Evolutionary conservation across 805 yeast species (phyloP).

Genomic region (Cyberlindnera bimundalis): DNA sequence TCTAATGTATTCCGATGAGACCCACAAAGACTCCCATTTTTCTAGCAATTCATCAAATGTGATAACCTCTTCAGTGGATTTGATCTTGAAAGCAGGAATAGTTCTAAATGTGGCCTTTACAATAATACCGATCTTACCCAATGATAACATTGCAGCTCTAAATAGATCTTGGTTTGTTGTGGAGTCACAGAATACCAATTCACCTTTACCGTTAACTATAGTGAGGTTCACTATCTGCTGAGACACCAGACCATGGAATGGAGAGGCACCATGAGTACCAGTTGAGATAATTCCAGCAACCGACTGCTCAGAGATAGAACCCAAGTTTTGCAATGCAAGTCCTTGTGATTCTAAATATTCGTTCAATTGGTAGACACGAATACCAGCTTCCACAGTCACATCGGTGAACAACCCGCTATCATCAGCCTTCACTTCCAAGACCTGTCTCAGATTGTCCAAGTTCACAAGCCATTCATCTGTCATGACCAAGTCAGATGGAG

Average conservation of each 20-base stretch:
- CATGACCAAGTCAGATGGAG: conserved; percentile 90
- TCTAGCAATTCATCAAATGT: conserved; percentile 68
- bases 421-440: conserved; percentile 46
- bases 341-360: conserved; percentile 58
- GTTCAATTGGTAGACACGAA: conserved; percentile 72
- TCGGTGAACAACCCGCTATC: conserved; percentile 72
- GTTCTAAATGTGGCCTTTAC: conserved; percentile 81
- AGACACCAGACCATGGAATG: conserved; percentile 84
- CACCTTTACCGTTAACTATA: conserved; percentile 73
- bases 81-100: conserved; percentile 79
- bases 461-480: conserved; percentile 85
- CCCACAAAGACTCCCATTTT: conserved; percentile 79
- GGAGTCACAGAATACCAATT: conserved; percentile 45
- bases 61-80: conserved; percentile 78
- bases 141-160: conserved; percentile 76
- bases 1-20: conserved; percentile 84
- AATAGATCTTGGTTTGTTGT: conserved; percentile 67
- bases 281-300: conserved; percentile 95
- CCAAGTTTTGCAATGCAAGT: conserved; percentile 84
- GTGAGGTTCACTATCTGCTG: conserved; percentile 82
- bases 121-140: conserved; percentile 90
- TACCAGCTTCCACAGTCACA: conserved; percentile 92
- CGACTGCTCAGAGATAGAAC: conserved; percentile 91
- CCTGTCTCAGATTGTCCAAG: conserved; percentile 68
- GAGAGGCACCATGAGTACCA: conserved; percentile 96